Base-by-base conservation (phyloP, 331 rosid genomes). In the Acacia pycnantha region DNA sequence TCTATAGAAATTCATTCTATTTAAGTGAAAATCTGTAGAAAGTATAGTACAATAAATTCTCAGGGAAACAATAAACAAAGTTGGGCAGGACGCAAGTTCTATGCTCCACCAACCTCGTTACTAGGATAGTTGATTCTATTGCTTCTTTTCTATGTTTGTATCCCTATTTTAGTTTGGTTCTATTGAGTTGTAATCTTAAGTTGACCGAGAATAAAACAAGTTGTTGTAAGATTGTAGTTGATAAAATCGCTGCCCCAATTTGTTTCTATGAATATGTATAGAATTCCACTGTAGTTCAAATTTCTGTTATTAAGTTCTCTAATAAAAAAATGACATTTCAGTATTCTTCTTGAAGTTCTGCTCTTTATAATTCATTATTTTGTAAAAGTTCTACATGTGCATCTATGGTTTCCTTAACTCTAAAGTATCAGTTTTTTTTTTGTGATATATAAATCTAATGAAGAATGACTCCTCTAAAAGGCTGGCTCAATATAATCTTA, bases 21-120 rank as follows among this genome's bases (percentile, higher is more conserved):
- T 76, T 87, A 84, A 85, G 76, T 77, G 61, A 72, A 76, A 72
- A 74, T 86, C 74, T 51, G 78, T 76, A 51, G 58, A 77, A 77
- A 58, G 51, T 46, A 70, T 31, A 46, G 56, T 54, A 16, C 67
- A 80, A 86, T 87, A 40, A 74, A 31, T n/a, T 67, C 83, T 71
- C 8, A 43, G 18, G 78, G 80, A 71, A 62, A 46, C 37, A 77
- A 77, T 68, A 79, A 66, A 79, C 53, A 68, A 62, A 79, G 82
- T 65, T 82, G 75, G 41, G 86, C 82, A 85, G 88, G 83, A 86
- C 84, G 81, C 86, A 91, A 86, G 79, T 79, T 85, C 87, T 86
- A 86, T 83, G 89, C 87, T 35, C 81, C 64, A 33, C 69, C 70
- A 78, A 67, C 78, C 46, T 43, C 66, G 67, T 77, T 22, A 62